Conservation (phyloP, 257 asterid species). For the Solanum chiquidenum region DNA sequence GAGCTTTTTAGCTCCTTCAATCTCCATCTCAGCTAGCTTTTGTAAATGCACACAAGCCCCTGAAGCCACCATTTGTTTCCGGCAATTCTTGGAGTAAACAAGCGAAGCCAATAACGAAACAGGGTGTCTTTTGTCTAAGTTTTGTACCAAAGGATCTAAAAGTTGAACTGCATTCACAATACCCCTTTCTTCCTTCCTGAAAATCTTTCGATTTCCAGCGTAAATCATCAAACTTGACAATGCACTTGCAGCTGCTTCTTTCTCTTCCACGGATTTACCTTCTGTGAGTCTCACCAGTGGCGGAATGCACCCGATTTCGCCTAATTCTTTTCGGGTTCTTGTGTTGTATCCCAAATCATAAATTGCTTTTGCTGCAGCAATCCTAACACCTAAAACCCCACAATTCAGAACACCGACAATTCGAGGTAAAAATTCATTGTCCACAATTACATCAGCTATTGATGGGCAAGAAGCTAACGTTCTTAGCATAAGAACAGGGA, state of each 20-base stretch:
- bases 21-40: constrained; percentile 52
- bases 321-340: constrained; percentile 60
- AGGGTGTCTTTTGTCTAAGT: constrained; percentile 41
- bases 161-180: constrained; percentile 37
- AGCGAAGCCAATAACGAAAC: constrained; percentile 33
- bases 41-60: constrained; percentile 56
- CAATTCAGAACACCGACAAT: constrained; percentile 36
- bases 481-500: constrained; percentile 46
- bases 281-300: constrained; percentile 53
- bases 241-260: constrained; percentile 52
- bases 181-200: constrained; percentile 68
- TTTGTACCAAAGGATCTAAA: constrained; percentile 38
- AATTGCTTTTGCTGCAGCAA: constrained; percentile 53
- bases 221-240: constrained; percentile 43
- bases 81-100: constrained; percentile 53
- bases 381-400: constrained; percentile 48
- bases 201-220: constrained; percentile 46
- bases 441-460: constrained; percentile 48
- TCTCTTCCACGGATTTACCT: constrained; percentile 70
- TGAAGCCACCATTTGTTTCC: constrained; percentile 58
- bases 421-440: constrained; percentile 37
- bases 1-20: constrained; percentile 76
- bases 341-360: constrained; percentile 43
- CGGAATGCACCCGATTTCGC: constrained; percentile 62
- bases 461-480: constrained; percentile 44